Percentiles rank a stretch among this genome's conserved stretches.
These are phyloP conservation scores for Aschersonia sp. DNA, from an alignment of 2,329 filamentous ascomycete species.

Conservation along the genomic window DNA sequence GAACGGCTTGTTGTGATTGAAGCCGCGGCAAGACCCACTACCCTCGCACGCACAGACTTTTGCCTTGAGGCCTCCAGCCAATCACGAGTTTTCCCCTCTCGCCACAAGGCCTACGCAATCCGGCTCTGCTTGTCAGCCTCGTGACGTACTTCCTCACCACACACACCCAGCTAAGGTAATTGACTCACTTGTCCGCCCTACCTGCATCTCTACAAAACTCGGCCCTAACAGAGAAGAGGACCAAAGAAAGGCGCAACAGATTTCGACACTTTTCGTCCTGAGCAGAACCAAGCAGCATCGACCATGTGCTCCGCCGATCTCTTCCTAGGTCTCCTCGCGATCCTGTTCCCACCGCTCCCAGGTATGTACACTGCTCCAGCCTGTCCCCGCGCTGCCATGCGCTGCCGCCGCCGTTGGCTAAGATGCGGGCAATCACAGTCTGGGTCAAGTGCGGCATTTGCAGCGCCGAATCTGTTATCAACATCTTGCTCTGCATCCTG, in stretches of 20 bases:
- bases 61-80: too few relatives aligned
- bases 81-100: too few relatives aligned
- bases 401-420: background rate
- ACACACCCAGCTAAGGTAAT: background rate
- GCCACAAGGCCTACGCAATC: background rate
- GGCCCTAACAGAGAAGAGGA: background rate
- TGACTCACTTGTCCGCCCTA: background rate
- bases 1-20: too few relatives aligned
- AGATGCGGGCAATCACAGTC: constrained; percentile 33
- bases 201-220: background rate
- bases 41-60: too few relatives aligned
- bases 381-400: background rate
- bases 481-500: constrained; percentile 74
- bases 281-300: background rate
- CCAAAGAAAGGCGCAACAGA: background rate
- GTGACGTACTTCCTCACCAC: background rate
- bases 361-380: constrained; percentile 23
- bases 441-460: constrained; percentile 96
- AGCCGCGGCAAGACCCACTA: too few relatives aligned
- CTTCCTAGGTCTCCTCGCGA: constrained; percentile 33
- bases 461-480: constrained; percentile 84
- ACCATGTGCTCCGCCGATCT: constrained; percentile 44
- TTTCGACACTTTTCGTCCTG: background rate
- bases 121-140: too few relatives aligned
- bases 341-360: constrained; percentile 23